Conservation (phyloP, 768 basidiomycete species). For the Lyophyllum decastes region DNA sequence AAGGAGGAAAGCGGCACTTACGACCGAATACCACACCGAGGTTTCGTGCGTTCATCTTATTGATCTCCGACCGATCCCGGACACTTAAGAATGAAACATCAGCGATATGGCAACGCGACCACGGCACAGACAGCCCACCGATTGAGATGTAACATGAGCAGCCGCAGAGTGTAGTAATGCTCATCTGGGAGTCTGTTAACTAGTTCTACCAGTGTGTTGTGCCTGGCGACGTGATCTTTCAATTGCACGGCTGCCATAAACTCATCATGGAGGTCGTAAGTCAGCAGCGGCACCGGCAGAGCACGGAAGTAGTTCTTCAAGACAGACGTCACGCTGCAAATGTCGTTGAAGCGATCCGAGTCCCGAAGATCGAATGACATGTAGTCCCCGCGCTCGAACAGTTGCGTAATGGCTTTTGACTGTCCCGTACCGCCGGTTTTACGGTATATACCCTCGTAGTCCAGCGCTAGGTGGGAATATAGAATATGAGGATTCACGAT, state of each 20-base stretch:
- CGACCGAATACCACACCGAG: slow-evolving; percentile 98
- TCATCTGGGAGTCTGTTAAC: slow-evolving; percentile 80
- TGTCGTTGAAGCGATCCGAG: slow-evolving; percentile 91
- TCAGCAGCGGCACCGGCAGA: slow-evolving; percentile 89
- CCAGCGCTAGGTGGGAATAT: slow-evolving; percentile 60
- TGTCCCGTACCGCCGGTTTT: slow-evolving; percentile 94
- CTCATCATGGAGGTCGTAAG: slow-evolving; percentile 87
- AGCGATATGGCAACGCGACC: slow-evolving; percentile 2
- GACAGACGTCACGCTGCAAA: slow-evolving; percentile 94
- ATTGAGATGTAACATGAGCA: slow-evolving; percentile 86
- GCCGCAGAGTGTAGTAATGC: slow-evolving; percentile 83
- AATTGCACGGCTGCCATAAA: slow-evolving; percentile 80
- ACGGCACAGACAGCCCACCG: slow-evolving; percentile 50
- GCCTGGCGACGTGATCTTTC: slow-evolving; percentile 62
- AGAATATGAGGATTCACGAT: neutral
- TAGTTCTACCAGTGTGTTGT: slow-evolving; percentile 61
- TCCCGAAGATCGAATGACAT: slow-evolving; percentile 86
- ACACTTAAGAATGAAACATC: slow-evolving; percentile 45
- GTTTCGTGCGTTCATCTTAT: slow-evolving; percentile 94
- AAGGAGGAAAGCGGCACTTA: slow-evolving; percentile 44
- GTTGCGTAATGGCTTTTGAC: slow-evolving; percentile 88
- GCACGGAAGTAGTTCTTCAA: slow-evolving; percentile 95
- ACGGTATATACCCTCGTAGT: slow-evolving; percentile 97
- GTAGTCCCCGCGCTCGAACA: slow-evolving; percentile 94
- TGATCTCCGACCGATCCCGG: slow-evolving; percentile 64